phyloP scores from a whole-genome alignment of 2,329 filamentous ascomycete genomes.

The Clonostachys sp. region DNA sequence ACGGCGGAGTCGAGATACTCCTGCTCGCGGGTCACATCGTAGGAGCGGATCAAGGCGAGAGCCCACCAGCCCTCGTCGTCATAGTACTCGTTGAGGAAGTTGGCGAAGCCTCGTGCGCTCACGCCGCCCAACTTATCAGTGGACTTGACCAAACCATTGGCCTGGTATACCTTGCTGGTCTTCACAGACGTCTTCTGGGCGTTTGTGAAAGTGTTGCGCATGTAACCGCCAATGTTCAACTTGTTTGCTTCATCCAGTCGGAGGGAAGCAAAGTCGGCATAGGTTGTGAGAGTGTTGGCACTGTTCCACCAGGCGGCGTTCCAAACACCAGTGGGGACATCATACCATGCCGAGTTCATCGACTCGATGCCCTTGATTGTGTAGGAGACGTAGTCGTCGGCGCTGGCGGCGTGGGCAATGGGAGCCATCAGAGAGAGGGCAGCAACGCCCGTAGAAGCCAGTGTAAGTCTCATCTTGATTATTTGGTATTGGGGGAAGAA shows the following conservation, averaged over 20 bases:
- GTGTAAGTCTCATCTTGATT: not conserved
- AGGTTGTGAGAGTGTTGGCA: conserved; percentile 59
- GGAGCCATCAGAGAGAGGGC: not conserved
- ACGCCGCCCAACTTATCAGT: conserved; percentile 23
- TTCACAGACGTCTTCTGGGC: conserved; percentile 33
- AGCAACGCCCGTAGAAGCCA: not conserved
- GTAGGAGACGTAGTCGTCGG: conserved; percentile 21
- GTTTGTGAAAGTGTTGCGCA: conserved; percentile 38
- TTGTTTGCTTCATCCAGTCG: conserved; percentile 23
- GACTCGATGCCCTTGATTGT: conserved; percentile 26
- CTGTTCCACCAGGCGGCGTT: conserved; percentile 69
- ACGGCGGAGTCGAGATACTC: conserved; percentile 50
- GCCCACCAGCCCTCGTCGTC: conserved; percentile 65
- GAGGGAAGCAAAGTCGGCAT: conserved; percentile 48
- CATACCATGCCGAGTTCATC: conserved; percentile 57
- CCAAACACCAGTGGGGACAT: conserved; percentile 57
- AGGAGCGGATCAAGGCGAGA: conserved; percentile 51
- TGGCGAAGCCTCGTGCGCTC: conserved; percentile 11
- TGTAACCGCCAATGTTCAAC: conserved; percentile 30
- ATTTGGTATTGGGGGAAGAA: not conserved
- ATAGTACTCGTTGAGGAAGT: conserved; percentile 49
- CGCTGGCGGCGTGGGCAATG: conserved; percentile 5
- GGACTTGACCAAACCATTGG: conserved; percentile 28
- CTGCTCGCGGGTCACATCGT: conserved; percentile 45
- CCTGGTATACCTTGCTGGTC: conserved; percentile 28